Conservation (phyloP, 495 filamentous ascomycete species). For the Glonium stellatum region DNA sequence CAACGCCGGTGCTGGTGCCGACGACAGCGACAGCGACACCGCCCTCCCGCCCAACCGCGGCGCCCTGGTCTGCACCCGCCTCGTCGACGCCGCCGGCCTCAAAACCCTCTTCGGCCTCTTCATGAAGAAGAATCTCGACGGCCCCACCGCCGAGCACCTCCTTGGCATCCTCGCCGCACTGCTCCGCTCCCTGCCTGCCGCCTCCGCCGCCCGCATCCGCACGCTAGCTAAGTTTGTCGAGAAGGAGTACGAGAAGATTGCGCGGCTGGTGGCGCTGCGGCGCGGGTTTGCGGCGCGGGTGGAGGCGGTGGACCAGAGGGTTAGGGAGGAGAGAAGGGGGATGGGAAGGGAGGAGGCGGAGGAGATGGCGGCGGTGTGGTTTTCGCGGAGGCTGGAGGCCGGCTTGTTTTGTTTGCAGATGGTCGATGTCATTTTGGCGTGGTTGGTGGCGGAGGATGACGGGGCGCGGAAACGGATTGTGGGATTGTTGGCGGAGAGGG, state of each 20-base stretch:
- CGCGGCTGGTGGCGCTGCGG: slow-evolving; percentile 61
- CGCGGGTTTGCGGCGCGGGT: slow-evolving; percentile 64
- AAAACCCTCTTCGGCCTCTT: slow-evolving; percentile 81
- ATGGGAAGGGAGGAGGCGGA: slow-evolving; percentile 52
- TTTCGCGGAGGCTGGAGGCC: slow-evolving; percentile 76
- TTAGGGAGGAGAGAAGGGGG: slow-evolving; percentile 47
- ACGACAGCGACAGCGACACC: too few relatives aligned
- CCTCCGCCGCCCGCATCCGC: slow-evolving; percentile 73
- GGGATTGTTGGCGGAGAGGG: slow-evolving; percentile 57
- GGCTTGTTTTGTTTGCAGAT: slow-evolving; percentile 83
- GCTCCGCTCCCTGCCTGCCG: slow-evolving; percentile 68
- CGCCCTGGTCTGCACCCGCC: slow-evolving; percentile 56
- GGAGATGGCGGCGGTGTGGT: slow-evolving; percentile 67
- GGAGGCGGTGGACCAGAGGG: slow-evolving; percentile 56
- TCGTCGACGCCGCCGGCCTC: slow-evolving; percentile 80
- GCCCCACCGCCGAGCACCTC: slow-evolving; percentile 69
- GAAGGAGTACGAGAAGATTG: slow-evolving; percentile 82
- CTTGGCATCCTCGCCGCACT: slow-evolving; percentile 83
- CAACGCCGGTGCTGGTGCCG: too few relatives aligned
- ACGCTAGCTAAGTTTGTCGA: slow-evolving; percentile 92
- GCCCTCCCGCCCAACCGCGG: slow-evolving; percentile 34
- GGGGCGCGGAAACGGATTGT: slow-evolving; percentile 64
- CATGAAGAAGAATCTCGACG: slow-evolving; percentile 76
- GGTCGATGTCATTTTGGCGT: slow-evolving; percentile 81
- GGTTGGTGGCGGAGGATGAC: slow-evolving; percentile 86